A percentile compares a stretch with the other conserved stretches of the same genome.
These are phyloP conservation scores for Blastomyces gilchristii DNA, from an alignment of 2,329 filamentous ascomycete genomes.

Conservation along the genomic window DNA sequence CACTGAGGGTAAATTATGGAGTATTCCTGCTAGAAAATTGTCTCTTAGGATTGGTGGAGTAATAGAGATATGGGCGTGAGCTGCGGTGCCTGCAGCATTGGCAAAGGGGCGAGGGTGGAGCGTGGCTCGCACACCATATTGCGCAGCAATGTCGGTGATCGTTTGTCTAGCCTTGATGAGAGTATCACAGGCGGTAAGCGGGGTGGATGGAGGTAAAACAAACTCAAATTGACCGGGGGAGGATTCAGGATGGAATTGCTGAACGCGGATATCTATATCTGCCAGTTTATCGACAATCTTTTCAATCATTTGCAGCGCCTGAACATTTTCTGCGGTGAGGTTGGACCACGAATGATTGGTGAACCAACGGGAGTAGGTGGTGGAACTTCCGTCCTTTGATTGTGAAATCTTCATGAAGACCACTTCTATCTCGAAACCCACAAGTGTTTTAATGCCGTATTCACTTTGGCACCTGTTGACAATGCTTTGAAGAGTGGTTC, in stretches of 20 bases:
- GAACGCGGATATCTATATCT: constrained; percentile 53
- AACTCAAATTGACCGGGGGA: constrained; percentile 69
- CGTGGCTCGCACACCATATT: constrained; percentile 56
- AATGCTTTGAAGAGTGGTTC: constrained; percentile 50
- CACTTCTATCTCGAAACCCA: constrained; percentile 78
- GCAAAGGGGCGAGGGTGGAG: constrained; percentile 61
- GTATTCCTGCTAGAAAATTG: constrained; percentile 61
- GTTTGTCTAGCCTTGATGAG: constrained; percentile 62
- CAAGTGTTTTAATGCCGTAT: constrained; percentile 47
- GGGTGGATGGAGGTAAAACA: constrained; percentile 52
- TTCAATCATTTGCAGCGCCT: constrained; percentile 49
- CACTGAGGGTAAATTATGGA: constrained; percentile 56
- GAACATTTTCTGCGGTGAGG: constrained; percentile 50
- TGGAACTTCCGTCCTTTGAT: constrained; percentile 20
- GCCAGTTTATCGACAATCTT: constrained; percentile 55
- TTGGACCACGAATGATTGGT: constrained; percentile 62
- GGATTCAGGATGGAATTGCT: constrained; percentile 66
- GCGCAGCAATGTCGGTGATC: constrained; percentile 53
- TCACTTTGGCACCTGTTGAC: constrained; percentile 43
- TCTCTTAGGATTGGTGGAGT: constrained; percentile 42
- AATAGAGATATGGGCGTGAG: constrained; percentile 62
- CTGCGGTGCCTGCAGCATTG: constrained; percentile 50
- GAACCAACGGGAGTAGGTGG: constrained; percentile 40
- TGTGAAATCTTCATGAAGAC: constrained; percentile 51
- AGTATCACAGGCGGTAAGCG: constrained; percentile 59